phyloP scores from a whole-genome alignment of 2,329 filamentous ascomycete species.

The Fusarium abutilonis region DNA sequence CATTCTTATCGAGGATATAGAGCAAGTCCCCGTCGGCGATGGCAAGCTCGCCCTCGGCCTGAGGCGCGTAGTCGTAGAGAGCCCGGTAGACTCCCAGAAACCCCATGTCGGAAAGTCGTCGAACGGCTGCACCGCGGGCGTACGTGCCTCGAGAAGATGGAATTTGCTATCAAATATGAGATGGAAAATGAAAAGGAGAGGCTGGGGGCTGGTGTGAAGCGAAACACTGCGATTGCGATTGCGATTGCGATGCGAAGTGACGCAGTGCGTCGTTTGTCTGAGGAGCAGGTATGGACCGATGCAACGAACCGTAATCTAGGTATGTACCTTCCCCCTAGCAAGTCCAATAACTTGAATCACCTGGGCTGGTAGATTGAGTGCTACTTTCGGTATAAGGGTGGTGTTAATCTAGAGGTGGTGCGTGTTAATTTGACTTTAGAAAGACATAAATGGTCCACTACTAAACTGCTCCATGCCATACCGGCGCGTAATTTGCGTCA shows the following conservation, averaged over 20 bases:
- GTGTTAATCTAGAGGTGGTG: too few relatives aligned
- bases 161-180: conserved; percentile 9
- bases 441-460: background rate
- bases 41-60: conserved; percentile 84
- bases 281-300: conserved; percentile 41
- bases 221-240: conserved; percentile 19
- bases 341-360: conserved; percentile 24
- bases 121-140: conserved; percentile 37
- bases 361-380: conserved; percentile 5
- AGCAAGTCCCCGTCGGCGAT: conserved; percentile 88
- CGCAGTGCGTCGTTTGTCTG: conserved; percentile 47
- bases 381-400: conserved; percentile 4
- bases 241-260: conserved; percentile 40
- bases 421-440: background rate
- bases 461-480: background rate
- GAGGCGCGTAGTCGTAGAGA: conserved; percentile 90
- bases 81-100: conserved; percentile 93
- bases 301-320: conserved; percentile 3
- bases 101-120: conserved; percentile 69
- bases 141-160: conserved; percentile 26
- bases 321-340: conserved; percentile 33
- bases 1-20: conserved; percentile 85
- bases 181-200: conserved; percentile 4
- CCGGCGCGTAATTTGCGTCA: conserved; percentile 8
- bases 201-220: conserved; percentile 8